These are phyloP conservation scores for Pseudophaeomoniella oleicola DNA, from an alignment of 2,329 filamentous ascomycete genomes.

Conservation along the genomic window DNA sequence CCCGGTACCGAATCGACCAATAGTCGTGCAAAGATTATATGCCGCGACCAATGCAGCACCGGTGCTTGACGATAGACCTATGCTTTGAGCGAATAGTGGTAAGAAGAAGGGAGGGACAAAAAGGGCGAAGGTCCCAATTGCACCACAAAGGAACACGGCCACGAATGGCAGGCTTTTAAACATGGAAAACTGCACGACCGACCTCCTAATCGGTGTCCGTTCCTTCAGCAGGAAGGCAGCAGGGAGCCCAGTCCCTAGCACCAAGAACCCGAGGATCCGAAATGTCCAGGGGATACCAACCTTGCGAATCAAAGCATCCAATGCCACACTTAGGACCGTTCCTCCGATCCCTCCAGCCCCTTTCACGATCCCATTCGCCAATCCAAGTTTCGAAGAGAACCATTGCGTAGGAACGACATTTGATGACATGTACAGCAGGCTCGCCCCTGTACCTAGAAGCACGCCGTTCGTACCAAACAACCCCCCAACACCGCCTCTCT, in stretches of 20 bases:
- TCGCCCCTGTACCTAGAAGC: constrained; percentile 30
- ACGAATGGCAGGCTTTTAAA: constrained; percentile 38
- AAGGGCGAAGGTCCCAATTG: constrained; percentile 44
- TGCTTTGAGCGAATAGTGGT: constrained; percentile 38
- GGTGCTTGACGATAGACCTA: constrained; percentile 37
- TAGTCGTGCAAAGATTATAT: constrained; percentile 46
- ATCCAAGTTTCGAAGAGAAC: constrained; percentile 37
- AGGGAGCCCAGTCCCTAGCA: constrained; percentile 38
- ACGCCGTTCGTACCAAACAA: constrained; percentile 35
- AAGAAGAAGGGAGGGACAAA: constrained; percentile 49
- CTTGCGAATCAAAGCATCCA: constrained; percentile 32
- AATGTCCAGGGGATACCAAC: constrained; percentile 38
- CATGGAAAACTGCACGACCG: constrained; percentile 38
- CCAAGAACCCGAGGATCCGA: constrained; percentile 37
- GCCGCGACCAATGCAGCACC: constrained; percentile 45
- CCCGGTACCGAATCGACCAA: constrained; percentile 42
- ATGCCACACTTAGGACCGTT: constrained; percentile 34
- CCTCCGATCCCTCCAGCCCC: constrained; percentile 42
- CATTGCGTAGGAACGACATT: constrained; percentile 38
- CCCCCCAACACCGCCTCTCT: constrained; percentile 27
- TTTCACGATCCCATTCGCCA: constrained; percentile 42
- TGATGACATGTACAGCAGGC: constrained; percentile 30
- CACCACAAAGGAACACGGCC: constrained; percentile 38
- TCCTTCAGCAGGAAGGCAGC: constrained; percentile 40
- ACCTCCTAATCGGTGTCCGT: constrained; percentile 22